These are phyloP conservation scores for Malus hybrid DNA, from an alignment of 331 rosid species.

Conservation along the genomic window DNA sequence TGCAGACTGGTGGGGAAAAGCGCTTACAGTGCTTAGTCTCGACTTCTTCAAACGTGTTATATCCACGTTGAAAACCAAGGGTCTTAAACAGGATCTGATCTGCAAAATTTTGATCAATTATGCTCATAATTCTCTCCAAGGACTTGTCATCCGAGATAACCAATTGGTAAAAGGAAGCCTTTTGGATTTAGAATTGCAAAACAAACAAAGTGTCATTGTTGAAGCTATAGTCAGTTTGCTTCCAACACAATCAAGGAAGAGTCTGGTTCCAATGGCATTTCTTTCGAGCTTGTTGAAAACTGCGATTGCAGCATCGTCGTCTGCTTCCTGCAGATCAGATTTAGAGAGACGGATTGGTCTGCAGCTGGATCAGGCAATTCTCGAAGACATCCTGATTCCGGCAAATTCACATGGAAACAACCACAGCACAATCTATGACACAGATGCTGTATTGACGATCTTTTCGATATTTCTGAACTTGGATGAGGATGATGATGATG, in stretches of 20 bases:
- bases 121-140: slow-evolving; percentile 77
- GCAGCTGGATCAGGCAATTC: slow-evolving; percentile 94
- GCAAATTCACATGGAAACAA: slow-evolving; percentile 43
- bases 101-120: slow-evolving; percentile 82
- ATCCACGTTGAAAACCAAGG: slow-evolving; percentile 75
- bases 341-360: slow-evolving; percentile 84
- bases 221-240: slow-evolving; percentile 74
- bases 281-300: slow-evolving; percentile 83
- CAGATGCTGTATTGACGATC: slow-evolving; percentile 73
- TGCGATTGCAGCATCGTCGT: slow-evolving; percentile 61
- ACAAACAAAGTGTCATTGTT: slow-evolving; percentile 72
- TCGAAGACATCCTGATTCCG: slow-evolving; percentile 86
- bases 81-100: slow-evolving; percentile 84
- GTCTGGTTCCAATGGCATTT: slow-evolving; percentile 82
- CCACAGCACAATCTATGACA: slow-evolving; percentile 73
- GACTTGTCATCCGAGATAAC: slow-evolving; percentile 46
- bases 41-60: slow-evolving; percentile 81
- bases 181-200: slow-evolving; percentile 61
- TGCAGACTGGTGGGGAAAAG: slow-evolving; percentile 89
- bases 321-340: slow-evolving; percentile 61
- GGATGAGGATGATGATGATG: slow-evolving; percentile 76
- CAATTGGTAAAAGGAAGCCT: slow-evolving; percentile 48
- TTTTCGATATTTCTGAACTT: slow-evolving; percentile 73
- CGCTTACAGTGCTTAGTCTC: slow-evolving; percentile 58
- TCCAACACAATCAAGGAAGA: slow-evolving; percentile 84